Evolutionary conservation across 208 protist species (phyloP), one percentile per base, ranked within the genome.

Genomic region (Leishmania arabica): DNA sequence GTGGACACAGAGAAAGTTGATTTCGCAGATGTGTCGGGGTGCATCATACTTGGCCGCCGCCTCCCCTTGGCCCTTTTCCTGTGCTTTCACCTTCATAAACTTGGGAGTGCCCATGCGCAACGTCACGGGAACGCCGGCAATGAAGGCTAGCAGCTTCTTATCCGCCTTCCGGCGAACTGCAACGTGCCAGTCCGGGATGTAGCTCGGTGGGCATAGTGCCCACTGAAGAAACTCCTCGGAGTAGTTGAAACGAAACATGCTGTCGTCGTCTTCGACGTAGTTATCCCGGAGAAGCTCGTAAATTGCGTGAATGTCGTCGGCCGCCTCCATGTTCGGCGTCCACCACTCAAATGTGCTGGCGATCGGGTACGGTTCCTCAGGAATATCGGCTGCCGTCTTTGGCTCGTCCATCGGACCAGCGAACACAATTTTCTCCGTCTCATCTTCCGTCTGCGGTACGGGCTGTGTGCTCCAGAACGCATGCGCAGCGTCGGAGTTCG

Each of bases 1-100:
- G 89, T 99, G 99, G 11, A 99, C 98, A 84, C 99, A 99, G 1
- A 99, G 93, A 84, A 99, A 99, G 86, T 99, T 99, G 79, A 99
- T 99, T 82, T 99, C 99, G 64, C 99, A 99, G 84, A 99, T 99
- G 51, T 78, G 82, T 17, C 91, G 93, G 56, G 91, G 89, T 45
- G 81, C 88, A 34, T 87, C 72, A 78, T 91, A 87, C 77, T 72
- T 79, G 1, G 77, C 68, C 13, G 76, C 65, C 34, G 71, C 78
- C 69, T 78, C 82, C 9, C 66, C 79, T 9, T 62, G 53, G 21
- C 81, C 82, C 17, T 77, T 73, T 37, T 65, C 81, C 64, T 79
- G 17, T 37, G 75, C 80, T 70, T 65, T 77, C 71, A 76, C n/a
- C 60, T 81, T 47, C n/a, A 77, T 69, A 1, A 70, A 24, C 17